Conservation (phyloP, 805 yeast genomes). For the Metschnikowia shivogae region DNA sequence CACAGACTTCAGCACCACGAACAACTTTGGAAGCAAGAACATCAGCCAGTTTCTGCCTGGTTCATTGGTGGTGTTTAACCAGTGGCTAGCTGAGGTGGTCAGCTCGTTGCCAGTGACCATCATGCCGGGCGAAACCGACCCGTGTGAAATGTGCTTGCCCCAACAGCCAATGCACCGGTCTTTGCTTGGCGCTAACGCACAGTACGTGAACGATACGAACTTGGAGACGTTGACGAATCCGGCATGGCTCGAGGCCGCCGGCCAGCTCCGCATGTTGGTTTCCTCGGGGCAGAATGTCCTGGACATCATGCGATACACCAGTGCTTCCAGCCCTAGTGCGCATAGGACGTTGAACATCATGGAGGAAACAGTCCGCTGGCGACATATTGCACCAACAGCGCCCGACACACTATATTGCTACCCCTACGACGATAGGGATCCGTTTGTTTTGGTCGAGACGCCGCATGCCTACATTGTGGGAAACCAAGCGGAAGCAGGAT, state of each 20-base stretch:
- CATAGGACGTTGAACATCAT: conserved; percentile 29
- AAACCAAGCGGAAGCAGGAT: conserved; percentile 64
- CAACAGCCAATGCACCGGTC: conserved; percentile 87
- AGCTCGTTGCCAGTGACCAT: conserved; percentile 64
- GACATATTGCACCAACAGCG: conserved; percentile 86
- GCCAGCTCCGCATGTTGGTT: conserved; percentile 57
- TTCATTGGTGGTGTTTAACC: conserved; percentile 54
- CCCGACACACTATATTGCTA: conserved; percentile 93
- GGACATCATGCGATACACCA: conserved; percentile 68
- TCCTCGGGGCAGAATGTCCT: conserved; percentile 81
- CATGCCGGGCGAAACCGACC: conserved; percentile 84
- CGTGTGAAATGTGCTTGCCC: conserved; percentile 79
- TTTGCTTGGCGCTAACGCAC: conserved; percentile 49
- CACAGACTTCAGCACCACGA: conserved; percentile 30
- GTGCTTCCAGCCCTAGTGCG: conserved; percentile 29
- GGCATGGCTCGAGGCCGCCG: conserved; percentile 52
- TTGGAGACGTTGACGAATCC: conserved; percentile 54
- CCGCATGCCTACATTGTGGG: conserved; percentile 89
- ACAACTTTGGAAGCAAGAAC: conserved; percentile 49
- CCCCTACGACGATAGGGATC: conserved; percentile 74
- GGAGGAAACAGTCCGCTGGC: conserved; percentile 74
- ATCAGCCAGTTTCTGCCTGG: conserved; percentile 48
- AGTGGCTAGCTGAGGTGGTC: conserved; percentile 52
- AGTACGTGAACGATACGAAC: conserved; percentile 30
- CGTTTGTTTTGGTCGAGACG: conserved; percentile 71